phyloP scores from a whole-genome alignment of 257 asterid species.

The Ophiorrhiza pumila region DNA sequence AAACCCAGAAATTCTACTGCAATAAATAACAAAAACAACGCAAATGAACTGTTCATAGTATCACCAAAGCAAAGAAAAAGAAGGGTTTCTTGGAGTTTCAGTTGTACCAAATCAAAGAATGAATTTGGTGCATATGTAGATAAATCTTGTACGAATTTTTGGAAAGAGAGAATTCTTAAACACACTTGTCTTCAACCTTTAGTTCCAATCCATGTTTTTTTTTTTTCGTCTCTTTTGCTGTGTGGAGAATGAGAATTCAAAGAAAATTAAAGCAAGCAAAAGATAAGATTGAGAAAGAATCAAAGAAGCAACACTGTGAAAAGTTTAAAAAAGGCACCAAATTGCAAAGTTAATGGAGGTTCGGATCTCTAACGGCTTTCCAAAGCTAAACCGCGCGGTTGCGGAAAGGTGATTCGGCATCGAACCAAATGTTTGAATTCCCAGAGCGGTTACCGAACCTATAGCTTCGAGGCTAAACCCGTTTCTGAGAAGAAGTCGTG shows the following conservation, averaged over 20 bases:
- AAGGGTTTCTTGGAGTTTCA: neutral
- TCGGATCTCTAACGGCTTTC: conserved; percentile 41
- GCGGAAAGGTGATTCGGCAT: neutral
- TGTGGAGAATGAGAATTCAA: conserved; percentile 3
- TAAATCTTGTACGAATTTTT: neutral
- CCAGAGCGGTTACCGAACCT: neutral
- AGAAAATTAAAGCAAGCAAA: conserved; percentile 14
- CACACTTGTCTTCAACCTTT: conserved; percentile 22
- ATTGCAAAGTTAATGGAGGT: conserved; percentile 3
- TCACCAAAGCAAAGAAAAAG: too few species aligned
- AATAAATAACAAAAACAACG: neutral
- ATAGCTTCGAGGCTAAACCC: neutral
- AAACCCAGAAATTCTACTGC: conserved; percentile 1
- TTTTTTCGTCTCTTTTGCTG: too few species aligned
- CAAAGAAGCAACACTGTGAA: neutral
- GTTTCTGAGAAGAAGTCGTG: neutral
- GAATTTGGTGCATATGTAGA: conserved; percentile 7
- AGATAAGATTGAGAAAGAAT: conserved; percentile 6
- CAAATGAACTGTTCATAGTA: neutral
- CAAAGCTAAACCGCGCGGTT: conserved; percentile 22
- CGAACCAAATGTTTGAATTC: conserved; percentile 23
- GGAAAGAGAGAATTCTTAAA: conserved; percentile 16
- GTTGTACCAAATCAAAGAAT: neutral
- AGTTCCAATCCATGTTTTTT: neutral
- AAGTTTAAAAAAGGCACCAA: neutral